Percentiles rank a stretch among this genome's conserved stretches.
Conservation (phyloP, 192 early-diverging fungal genomes). For the Dispira parvispora region DNA sequence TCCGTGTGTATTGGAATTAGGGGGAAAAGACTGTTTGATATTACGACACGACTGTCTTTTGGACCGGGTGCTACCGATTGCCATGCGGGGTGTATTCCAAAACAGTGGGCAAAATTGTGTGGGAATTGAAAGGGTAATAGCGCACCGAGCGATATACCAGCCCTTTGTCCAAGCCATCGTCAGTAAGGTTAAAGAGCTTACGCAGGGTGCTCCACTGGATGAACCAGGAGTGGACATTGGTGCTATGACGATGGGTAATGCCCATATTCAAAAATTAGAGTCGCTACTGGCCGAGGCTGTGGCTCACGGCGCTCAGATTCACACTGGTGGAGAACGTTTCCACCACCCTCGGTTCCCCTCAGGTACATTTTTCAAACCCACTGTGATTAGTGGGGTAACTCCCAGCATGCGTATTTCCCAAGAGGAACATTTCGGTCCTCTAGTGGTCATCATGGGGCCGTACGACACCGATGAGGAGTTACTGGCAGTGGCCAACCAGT, state of each 20-base stretch:
- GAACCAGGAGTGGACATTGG: conserved; percentile 50
- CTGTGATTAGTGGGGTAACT: conserved; percentile 61
- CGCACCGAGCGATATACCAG: conserved; percentile 52
- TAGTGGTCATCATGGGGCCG: conserved; percentile 56
- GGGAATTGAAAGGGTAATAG: conserved; percentile 71
- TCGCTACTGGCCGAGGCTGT: conserved; percentile 58
- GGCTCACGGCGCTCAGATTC: conserved; percentile 49
- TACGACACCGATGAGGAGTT: conserved; percentile 50
- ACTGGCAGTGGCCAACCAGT: conserved; percentile 44
- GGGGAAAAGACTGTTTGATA: conserved; percentile 80
- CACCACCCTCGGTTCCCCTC: conserved; percentile 49
- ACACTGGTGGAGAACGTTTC: conserved; percentile 49
- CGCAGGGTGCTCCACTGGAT: conserved; percentile 55
- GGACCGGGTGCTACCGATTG: conserved; percentile 41
- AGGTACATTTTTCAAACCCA: conserved; percentile 70
- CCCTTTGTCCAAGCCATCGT: conserved; percentile 43
- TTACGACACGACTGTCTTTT: conserved; percentile 58
- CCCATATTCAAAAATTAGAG: conserved; percentile 37
- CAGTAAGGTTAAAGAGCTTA: conserved; percentile 35
- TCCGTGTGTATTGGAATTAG: conserved; percentile 76
- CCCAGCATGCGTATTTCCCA: conserved; percentile 59
- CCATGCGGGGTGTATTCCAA: conserved; percentile 74
- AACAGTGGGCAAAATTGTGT: conserved; percentile 83
- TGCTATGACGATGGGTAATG: conserved; percentile 59
- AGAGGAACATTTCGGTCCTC: conserved; percentile 63